These are phyloP conservation scores for Lactuca sativa DNA, from an alignment of 129 eudicot genomes.

Conservation along the genomic window DNA sequence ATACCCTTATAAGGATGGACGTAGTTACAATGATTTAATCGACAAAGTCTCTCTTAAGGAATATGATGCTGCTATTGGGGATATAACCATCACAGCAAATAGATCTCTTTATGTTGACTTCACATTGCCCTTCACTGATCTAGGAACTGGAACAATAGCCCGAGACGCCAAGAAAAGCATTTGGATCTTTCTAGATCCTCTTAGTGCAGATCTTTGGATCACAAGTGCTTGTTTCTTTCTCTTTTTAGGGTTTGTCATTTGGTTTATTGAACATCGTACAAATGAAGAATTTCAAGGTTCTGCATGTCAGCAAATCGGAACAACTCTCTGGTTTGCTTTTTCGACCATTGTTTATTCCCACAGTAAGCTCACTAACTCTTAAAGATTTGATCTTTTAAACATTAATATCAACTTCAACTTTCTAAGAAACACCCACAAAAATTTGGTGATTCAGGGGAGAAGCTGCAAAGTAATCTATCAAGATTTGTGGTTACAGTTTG, in stretches of 20 bases:
- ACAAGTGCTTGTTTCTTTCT: too few relatives aligned
- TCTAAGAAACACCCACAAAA: too few relatives aligned
- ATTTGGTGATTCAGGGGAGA: constrained; percentile 34
- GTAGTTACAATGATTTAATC: constrained; percentile 13
- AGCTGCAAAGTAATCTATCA: constrained; percentile 40
- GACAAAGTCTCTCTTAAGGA: constrained; percentile 4
- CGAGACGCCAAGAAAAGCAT: constrained; percentile 17
- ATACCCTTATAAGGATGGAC: background rate
- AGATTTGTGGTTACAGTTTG: constrained; percentile 41
- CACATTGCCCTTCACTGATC: constrained; percentile 41
- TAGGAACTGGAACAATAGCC: constrained; percentile 40
- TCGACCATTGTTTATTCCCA: constrained; percentile 40
- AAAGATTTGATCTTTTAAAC: background rate
- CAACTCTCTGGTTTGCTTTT: constrained; percentile 43
- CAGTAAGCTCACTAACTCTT: constrained; percentile 27
- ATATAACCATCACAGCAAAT: constrained; percentile 44
- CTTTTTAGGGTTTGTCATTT: too few relatives aligned
- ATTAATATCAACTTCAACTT: too few relatives aligned
- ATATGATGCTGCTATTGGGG: constrained; percentile 55
- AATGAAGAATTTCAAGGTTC: constrained; percentile 38
- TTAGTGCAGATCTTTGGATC: too few relatives aligned
- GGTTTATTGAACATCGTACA: constrained; percentile 40
- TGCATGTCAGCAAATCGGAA: constrained; percentile 30
- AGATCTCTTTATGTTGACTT: constrained; percentile 47
- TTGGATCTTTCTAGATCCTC: constrained; percentile 42